Percentiles rank a stretch among this genome's conserved stretches.
Evolutionary conservation across 768 basidiomycete genomes (phyloP).

Genomic region (Tricholoma terreum): DNA sequence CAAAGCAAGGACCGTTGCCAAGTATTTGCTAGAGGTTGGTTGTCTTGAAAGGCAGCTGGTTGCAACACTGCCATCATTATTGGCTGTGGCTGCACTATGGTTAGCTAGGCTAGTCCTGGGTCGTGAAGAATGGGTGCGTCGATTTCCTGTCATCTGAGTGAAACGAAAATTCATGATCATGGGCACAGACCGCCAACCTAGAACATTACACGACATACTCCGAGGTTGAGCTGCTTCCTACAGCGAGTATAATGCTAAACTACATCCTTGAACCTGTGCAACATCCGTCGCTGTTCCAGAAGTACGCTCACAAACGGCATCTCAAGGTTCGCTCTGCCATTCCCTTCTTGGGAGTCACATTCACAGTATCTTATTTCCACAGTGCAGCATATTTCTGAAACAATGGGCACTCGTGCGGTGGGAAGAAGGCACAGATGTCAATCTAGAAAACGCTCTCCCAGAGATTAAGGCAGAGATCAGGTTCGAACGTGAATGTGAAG

Average conservation of each 20-base stretch:
- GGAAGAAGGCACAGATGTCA: conserved; percentile 58
- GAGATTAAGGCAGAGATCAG: conserved; percentile 57
- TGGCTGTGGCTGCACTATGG: conserved; percentile 87
- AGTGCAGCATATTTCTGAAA: conserved; percentile 82
- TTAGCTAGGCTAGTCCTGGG: conserved; percentile 76
- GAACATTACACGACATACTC: conserved; percentile 94
- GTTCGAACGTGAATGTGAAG: conserved; percentile 26
- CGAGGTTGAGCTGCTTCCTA: conserved; percentile 79
- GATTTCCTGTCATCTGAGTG: neutral
- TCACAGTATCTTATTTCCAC: neutral
- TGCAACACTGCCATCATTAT: conserved; percentile 65
- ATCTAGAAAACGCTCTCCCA: conserved; percentile 57
- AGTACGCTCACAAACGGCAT: conserved; percentile 89
- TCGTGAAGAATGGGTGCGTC: conserved; percentile 78
- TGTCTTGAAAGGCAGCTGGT: conserved; percentile 81
- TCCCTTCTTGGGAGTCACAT: neutral
- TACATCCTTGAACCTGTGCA: conserved; percentile 79
- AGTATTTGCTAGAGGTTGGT: conserved; percentile 87
- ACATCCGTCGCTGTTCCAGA: conserved; percentile 88
- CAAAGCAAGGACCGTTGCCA: conserved; percentile 81
- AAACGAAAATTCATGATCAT: neutral
- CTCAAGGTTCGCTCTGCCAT: conserved; percentile 58
- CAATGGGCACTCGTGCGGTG: conserved; percentile 83
- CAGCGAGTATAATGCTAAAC: conserved; percentile 90
- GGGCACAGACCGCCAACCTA: conserved; percentile 67